These are phyloP conservation scores for Leishmania tarentolae DNA, from an alignment of 208 protist genomes.

Conservation along the genomic window DNA sequence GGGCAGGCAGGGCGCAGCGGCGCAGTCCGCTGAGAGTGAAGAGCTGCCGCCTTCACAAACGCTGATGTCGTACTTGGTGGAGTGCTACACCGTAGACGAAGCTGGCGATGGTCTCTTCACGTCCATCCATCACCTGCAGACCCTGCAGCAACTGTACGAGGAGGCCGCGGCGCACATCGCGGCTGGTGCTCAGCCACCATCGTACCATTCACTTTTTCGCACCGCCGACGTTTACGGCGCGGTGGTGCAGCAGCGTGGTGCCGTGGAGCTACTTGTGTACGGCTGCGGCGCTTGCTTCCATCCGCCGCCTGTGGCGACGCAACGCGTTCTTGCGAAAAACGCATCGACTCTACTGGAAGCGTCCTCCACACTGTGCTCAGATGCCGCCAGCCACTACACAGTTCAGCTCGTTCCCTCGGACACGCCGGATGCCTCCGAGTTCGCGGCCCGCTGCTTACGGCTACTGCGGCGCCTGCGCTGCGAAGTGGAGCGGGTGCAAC, in stretches of 20 bases:
- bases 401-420: conserved; percentile 15
- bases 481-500: conserved; percentile 17
- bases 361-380: background rate
- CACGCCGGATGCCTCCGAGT: background rate
- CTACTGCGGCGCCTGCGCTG: conserved; percentile 13
- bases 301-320: background rate
- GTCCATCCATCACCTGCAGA: conserved; percentile 15
- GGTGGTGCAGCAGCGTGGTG: conserved; percentile 66
- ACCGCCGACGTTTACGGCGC: conserved; percentile 37
- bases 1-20: background rate
- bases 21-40: background rate
- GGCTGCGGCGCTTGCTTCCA: conserved; percentile 35
- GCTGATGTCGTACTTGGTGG: conserved; percentile 37
- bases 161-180: conserved; percentile 7
- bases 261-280: conserved; percentile 54
- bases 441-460: conserved; percentile 12
- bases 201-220: conserved; percentile 31
- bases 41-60: conserved; percentile 8
- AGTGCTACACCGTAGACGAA: conserved; percentile 60
- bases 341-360: background rate
- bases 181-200: conserved; percentile 10
- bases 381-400: conserved; percentile 6
- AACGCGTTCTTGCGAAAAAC: background rate
- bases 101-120: conserved; percentile 66
- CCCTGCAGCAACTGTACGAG: conserved; percentile 11